Percentiles rank a stretch among this genome's conserved stretches.
phyloP scores from a whole-genome alignment of 1,284 basidiomycete genomes.

The Melampsora americana region DNA sequence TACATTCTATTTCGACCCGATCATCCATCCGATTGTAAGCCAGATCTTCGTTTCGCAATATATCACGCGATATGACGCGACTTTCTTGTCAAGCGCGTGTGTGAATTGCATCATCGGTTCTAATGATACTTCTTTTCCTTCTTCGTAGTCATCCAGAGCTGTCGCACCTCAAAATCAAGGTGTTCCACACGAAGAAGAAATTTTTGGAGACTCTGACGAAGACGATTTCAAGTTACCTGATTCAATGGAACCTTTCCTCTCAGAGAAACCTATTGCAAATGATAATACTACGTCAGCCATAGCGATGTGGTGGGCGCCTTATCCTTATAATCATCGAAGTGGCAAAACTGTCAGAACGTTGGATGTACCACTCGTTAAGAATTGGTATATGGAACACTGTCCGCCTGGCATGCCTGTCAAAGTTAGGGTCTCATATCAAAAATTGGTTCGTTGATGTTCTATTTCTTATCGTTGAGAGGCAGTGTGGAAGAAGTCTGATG shows the following conservation, averaged over 20 bases:
- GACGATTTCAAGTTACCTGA: constrained; percentile 87
- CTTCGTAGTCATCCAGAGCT: constrained; percentile 76
- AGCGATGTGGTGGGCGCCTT: constrained; percentile 96
- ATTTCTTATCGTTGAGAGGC: not conserved
- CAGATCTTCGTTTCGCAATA: constrained; percentile 47
- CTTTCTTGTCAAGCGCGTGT: not conserved
- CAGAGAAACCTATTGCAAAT: constrained; percentile 70
- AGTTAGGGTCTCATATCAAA: constrained; percentile 98
- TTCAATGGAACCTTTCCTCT: constrained; percentile 75
- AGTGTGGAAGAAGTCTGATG: not conserved
- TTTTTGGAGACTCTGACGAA: constrained; percentile 77
- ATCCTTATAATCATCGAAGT: constrained; percentile 88
- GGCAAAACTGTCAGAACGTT: constrained; percentile 90
- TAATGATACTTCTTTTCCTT: constrained; percentile 49
- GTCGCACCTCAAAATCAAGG: constrained; percentile 76
- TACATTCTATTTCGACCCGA: constrained; percentile 99
- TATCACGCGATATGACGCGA: constrained; percentile 47
- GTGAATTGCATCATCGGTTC: not conserved
- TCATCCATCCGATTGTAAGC: constrained; percentile 68
- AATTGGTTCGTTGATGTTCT: constrained; percentile 60
- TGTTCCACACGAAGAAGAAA: constrained; percentile 80
- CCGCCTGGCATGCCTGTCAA: constrained; percentile 95
- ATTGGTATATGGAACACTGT: constrained; percentile 92
- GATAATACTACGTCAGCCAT: constrained; percentile 95
- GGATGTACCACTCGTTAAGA: constrained; percentile 92